A percentile compares a stretch with the other conserved stretches of the same genome.
Evolutionary conservation across 2,329 filamentous ascomycete species (phyloP).

Genomic region (Chrysoporthe puriensis): DNA sequence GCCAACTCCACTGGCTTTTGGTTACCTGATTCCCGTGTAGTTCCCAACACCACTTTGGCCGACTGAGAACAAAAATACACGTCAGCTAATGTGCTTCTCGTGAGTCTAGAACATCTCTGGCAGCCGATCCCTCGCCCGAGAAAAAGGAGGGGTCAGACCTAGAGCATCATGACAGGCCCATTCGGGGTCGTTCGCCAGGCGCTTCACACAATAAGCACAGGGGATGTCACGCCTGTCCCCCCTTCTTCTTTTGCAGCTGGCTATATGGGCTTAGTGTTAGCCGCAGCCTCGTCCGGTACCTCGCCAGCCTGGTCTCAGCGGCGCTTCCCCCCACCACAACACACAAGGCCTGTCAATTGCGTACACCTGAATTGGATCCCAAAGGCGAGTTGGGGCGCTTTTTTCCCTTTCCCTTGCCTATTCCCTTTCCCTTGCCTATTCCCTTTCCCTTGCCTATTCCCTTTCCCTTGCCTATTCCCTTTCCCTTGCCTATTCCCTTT

Average conservation of each 20-base stretch:
- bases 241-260: conserved; percentile 9
- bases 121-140: not conserved
- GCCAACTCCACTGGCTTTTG: not conserved
- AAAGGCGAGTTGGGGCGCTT: conserved; percentile 20
- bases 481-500: too few species aligned
- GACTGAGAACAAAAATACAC: not conserved
- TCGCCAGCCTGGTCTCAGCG: not conserved
- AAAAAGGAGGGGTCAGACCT: conserved; percentile 4
- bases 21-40: conserved; percentile 20
- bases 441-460: too few species aligned
- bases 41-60: conserved; percentile 5
- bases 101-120: not conserved
- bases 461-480: too few species aligned
- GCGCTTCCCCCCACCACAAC: too few species aligned
- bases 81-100: not conserved
- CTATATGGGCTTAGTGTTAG: conserved; percentile 7
- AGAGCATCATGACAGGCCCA: conserved; percentile 23
- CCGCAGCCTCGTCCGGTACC: not conserved
- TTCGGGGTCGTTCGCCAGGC: conserved; percentile 20
- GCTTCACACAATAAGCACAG: conserved; percentile 19
- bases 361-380: conserved; percentile 6
- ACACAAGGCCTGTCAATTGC: not conserved
- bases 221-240: conserved; percentile 12
- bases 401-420: not conserved
- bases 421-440: too few species aligned